Conservation (phyloP, 1,284 basidiomycete species). For the Austroboletus olivaceoglutinosus region DNA sequence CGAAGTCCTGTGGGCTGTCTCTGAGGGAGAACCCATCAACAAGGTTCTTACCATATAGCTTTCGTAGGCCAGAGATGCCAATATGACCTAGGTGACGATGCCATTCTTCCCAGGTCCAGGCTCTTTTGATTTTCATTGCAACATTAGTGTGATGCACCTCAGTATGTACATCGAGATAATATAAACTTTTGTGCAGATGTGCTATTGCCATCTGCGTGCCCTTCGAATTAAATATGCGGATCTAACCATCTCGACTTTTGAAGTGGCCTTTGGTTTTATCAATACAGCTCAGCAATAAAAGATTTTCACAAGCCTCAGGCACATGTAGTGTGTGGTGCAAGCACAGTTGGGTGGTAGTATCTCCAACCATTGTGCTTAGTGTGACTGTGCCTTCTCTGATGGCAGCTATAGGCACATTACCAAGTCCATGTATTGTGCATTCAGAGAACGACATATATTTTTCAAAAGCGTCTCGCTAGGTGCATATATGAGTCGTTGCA, state of each 20-base stretch:
- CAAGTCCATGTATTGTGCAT: neutral
- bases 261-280: too few species aligned
- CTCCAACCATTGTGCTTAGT: neutral
- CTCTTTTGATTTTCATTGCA: neutral
- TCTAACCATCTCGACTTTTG: neutral
- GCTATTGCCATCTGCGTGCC: neutral
- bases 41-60: neutral
- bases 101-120: constrained; percentile 8
- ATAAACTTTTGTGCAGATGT: neutral
- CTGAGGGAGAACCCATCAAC: neutral
- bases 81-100: constrained; percentile 1
- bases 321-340: too few species aligned
- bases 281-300: too few species aligned
- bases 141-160: neutral
- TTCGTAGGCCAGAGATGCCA: neutral
- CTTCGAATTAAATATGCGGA: neutral
- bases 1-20: neutral
- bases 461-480: neutral
- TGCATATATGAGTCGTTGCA: neutral
- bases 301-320: too few species aligned
- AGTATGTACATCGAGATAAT: neutral
- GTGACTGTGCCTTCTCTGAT: neutral
- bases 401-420: neutral
- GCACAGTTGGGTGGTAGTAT: too few species aligned
- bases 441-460: neutral